Evolutionary conservation across 305 asterid genomes (phyloP).

Genomic region (Caryopteris hybrid): DNA sequence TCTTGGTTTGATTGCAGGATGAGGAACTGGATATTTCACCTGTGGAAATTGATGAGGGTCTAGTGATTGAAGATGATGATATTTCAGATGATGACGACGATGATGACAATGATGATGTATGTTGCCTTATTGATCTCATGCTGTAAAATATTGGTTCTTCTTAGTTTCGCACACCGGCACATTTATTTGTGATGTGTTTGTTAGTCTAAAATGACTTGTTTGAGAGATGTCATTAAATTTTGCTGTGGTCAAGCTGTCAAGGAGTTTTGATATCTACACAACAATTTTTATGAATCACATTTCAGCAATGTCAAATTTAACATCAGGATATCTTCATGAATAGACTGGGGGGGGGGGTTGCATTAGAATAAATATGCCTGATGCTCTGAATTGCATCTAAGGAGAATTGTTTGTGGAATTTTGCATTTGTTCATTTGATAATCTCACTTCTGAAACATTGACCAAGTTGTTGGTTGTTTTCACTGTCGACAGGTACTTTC

Average conservation of each 20-base stretch:
- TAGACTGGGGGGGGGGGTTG: background rate
- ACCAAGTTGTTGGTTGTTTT: constrained; percentile 5
- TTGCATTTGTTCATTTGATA: background rate
- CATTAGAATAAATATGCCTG: background rate
- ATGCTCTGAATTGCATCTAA: background rate
- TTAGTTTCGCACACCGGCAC: background rate
- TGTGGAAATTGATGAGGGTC: constrained; percentile 78
- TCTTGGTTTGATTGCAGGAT: constrained; percentile 48
- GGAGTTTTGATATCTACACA: background rate
- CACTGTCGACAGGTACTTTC: constrained; percentile 59
- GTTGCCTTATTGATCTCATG: constrained; percentile 16
- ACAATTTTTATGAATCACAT: background rate
- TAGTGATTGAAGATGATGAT: constrained; percentile 98
- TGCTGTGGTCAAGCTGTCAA: background rate
- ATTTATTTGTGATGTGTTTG: background rate
- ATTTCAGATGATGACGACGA: constrained; percentile 91
- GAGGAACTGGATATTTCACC: constrained; percentile 87
- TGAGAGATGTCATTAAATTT: background rate
- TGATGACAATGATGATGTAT: constrained; percentile 78
- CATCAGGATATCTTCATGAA: background rate
- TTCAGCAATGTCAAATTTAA: background rate
- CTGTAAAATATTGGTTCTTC: background rate
- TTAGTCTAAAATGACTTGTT: background rate
- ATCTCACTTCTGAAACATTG: background rate
- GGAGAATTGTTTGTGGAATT: background rate